Conservation (phyloP, 208 protist species). For the Leishmania tarentolae region DNA sequence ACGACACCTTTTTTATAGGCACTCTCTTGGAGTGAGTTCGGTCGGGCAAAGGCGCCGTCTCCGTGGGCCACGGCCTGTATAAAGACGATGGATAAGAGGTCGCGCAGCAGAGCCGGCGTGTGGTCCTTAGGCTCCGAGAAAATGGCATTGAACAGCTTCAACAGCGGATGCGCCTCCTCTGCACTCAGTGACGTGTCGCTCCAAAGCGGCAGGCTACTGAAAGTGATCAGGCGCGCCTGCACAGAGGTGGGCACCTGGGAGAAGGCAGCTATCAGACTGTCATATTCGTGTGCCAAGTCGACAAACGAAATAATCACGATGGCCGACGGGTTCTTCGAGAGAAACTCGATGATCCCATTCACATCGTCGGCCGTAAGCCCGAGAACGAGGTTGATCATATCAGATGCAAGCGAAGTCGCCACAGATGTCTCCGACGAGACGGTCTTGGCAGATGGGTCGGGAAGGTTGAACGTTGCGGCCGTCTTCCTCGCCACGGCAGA, state of each 20-base stretch:
- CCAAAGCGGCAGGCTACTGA: conserved; percentile 55
- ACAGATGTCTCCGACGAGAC: background rate
- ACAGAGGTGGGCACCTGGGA: background rate
- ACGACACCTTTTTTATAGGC: background rate
- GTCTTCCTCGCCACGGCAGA: background rate
- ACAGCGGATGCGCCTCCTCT: background rate
- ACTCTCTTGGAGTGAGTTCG: background rate
- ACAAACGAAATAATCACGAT: conserved; percentile 34
- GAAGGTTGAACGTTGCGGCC: background rate
- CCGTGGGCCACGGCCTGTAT: conserved; percentile 14
- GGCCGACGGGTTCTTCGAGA: conserved; percentile 15
- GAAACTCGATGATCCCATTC: conserved; percentile 15
- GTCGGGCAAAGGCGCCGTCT: too few species aligned
- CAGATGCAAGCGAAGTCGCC: background rate
- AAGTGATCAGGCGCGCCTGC: conserved; percentile 33
- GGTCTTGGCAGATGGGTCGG: background rate
- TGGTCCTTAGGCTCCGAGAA: background rate
- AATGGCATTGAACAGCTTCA: conserved; percentile 24
- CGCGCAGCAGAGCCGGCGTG: background rate
- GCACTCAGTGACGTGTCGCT: conserved; percentile 20
- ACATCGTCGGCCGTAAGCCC: conserved; percentile 18
- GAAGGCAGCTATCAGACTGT: conserved; percentile 18
- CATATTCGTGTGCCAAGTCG: conserved; percentile 40
- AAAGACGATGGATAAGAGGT: background rate
- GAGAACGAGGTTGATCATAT: conserved; percentile 1